phyloP scores from a whole-genome alignment of 768 basidiomycete species.

The Peribolospora kevripleyi region DNA sequence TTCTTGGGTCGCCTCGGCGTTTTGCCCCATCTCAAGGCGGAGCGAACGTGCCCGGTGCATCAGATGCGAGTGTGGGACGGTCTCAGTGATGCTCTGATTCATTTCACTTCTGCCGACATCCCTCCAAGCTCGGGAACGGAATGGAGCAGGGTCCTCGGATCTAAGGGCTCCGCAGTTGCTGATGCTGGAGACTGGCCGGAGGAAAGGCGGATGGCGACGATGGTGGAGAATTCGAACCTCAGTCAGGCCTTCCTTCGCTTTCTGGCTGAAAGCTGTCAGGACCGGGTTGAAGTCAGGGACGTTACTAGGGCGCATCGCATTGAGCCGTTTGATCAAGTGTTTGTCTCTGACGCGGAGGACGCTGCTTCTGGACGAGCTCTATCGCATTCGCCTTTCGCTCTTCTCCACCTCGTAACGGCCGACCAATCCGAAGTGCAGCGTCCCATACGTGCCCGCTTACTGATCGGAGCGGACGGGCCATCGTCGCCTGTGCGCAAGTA shows the following conservation, averaged over 20 bases:
- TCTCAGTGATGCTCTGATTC: slow-evolving; percentile 50
- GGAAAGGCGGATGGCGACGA: slow-evolving; percentile 38
- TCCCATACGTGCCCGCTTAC: not conserved
- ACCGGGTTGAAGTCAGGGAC: slow-evolving; percentile 41
- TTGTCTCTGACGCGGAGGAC: slow-evolving; percentile 36
- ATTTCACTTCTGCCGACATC: slow-evolving; percentile 31
- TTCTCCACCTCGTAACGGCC: not conserved
- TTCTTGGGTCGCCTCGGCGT: slow-evolving; percentile 30
- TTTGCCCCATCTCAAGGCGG: slow-evolving; percentile 51
- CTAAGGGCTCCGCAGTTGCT: slow-evolving; percentile 16
- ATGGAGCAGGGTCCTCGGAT: not conserved
- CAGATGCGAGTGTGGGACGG: slow-evolving; percentile 97
- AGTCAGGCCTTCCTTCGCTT: slow-evolving; percentile 52
- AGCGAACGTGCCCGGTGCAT: slow-evolving; percentile 45
- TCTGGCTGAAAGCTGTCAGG: slow-evolving; percentile 13
- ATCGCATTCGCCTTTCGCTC: not conserved
- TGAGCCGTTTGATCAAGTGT: slow-evolving; percentile 30
- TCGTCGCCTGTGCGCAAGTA: slow-evolving; percentile 80
- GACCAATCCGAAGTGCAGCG: not conserved
- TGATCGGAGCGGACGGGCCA: slow-evolving; percentile 88
- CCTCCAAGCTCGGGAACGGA: not conserved
- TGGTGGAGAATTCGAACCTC: slow-evolving; percentile 82
- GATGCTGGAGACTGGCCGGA: slow-evolving; percentile 15
- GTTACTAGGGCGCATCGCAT: slow-evolving; percentile 53
- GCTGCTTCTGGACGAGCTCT: slow-evolving; percentile 10